Evolutionary conservation across 495 filamentous ascomycete genomes (phyloP), one percentile per base, ranked within the genome.

Genomic region (Hypoxylon fragiforme): DNA sequence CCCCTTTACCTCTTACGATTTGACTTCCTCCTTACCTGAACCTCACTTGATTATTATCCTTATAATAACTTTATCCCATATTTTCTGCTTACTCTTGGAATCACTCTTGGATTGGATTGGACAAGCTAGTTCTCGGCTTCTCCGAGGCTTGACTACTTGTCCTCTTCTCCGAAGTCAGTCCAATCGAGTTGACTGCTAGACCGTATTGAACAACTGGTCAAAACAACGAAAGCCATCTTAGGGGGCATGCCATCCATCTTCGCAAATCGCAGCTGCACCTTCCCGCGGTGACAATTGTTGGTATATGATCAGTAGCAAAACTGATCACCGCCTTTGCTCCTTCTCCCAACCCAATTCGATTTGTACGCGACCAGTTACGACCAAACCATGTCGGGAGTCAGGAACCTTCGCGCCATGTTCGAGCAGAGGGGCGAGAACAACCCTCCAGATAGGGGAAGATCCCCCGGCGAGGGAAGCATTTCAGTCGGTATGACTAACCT

Each of bases 401-500:
- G 67, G 68, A 90, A 87, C 73, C 82, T 96, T 52, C 82, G 90
- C 48, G 91, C 91, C 62, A 90, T 89, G 78, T 96, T 96, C 67
- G 91, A 96, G 77, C 85, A 82, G 59, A 83, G 81, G 64, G 79
- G 79, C 59, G 77, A 79, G 30, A 70, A 71, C 8, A 84, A 83
- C 36, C 83, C 87, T 44, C 85, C 86, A 24, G 83, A 87, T 50
- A 84, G 88, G 67, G 89, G 89, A 50, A 80, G 86, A 66, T 89
- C 88, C 32, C 86, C 88, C 47, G 84, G 77, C 44, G 61, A 61
- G 11, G 55, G 61, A 31, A 57, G 64, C 38, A 24, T 54, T 34
- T 53, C 59, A 53, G 54, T 65, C 34, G 61, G 66, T 69, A 66
- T 54, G 64, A 32, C 50, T 28, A 28, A 30, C 55, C 37, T 56